Percentiles rank a stretch among this genome's conserved stretches.
Evolutionary conservation across 352 stramenopile species (phyloP).

Genomic region (Globisporangium radiosum): DNA sequence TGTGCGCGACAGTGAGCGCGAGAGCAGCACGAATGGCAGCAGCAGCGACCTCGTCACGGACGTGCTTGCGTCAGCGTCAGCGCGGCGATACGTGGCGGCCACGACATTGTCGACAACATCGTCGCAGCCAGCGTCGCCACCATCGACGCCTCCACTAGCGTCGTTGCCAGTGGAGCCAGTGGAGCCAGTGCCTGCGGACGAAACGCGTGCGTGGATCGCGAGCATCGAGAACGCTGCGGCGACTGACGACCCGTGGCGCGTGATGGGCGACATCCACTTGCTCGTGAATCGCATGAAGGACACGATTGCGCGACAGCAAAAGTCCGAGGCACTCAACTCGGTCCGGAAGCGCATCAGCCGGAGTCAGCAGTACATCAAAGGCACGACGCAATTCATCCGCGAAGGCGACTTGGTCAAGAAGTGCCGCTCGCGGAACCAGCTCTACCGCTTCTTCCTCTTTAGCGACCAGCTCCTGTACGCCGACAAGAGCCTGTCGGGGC

Average conservation of each 20-base stretch:
- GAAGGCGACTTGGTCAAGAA: constrained; percentile 94
- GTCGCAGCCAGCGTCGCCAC: neutral
- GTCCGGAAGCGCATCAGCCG: constrained; percentile 90
- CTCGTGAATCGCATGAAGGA: constrained; percentile 89
- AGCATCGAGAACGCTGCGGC: constrained; percentile 60
- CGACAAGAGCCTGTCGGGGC: constrained; percentile 70
- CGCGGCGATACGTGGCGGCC: too few relatives aligned
- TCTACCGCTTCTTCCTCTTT: constrained; percentile 87
- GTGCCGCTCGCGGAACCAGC: constrained; percentile 82
- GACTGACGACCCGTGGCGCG: constrained; percentile 66
- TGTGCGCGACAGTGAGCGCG: neutral
- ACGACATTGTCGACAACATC: too few relatives aligned
- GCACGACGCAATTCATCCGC: constrained; percentile 91
- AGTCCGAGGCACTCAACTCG: constrained; percentile 77
- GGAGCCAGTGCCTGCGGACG: neutral
- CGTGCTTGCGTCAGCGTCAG: too few relatives aligned
- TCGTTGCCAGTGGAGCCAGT: neutral
- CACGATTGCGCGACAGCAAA: constrained; percentile 75
- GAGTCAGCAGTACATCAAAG: constrained; percentile 89
- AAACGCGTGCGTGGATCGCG: constrained; percentile 33
- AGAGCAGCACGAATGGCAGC: constrained; percentile 3
- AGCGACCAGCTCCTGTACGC: constrained; percentile 83
- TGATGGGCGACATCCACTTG: constrained; percentile 87
- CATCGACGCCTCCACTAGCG: neutral
- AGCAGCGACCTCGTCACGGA: neutral